phyloP scores from a whole-genome alignment of 371 early-diverging fungal species.

The Haplosporangium sp. region DNA sequence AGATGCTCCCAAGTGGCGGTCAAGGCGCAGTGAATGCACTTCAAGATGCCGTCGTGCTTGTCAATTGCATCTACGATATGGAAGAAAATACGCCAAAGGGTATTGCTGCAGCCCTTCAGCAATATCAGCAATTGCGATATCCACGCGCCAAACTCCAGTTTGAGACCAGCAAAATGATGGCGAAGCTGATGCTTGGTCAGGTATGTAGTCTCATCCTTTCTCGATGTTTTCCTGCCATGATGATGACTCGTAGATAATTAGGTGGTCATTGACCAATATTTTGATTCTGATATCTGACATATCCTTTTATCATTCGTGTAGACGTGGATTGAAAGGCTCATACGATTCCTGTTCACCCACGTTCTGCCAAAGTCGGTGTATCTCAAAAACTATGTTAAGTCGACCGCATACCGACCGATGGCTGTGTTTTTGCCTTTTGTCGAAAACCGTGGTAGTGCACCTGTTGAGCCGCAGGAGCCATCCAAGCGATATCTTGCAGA shows the following conservation, averaged over 20 bases:
- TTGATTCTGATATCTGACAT: no score
- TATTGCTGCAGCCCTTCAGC: not conserved
- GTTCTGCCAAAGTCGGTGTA: not conserved
- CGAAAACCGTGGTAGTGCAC: not conserved
- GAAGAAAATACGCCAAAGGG: not conserved
- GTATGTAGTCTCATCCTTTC: not conserved
- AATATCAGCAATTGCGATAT: slow-evolving; percentile 1
- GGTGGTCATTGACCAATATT: not conserved
- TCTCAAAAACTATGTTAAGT: not conserved
- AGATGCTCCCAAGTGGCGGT: slow-evolving; percentile 31
- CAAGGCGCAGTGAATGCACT: slow-evolving; percentile 17
- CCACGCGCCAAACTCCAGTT: slow-evolving; percentile 1
- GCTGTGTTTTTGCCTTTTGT: slow-evolving; percentile 6
- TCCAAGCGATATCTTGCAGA: slow-evolving; percentile 12
- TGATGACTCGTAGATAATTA: not conserved
- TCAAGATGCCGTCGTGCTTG: slow-evolving; percentile 10
- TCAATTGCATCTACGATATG: slow-evolving; percentile 1
- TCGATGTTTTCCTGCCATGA: not conserved
- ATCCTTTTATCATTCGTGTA: not conserved
- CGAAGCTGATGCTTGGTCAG: slow-evolving; percentile 4
- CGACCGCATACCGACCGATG: slow-evolving; percentile 7
- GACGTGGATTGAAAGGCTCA: not conserved
- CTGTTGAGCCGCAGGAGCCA: slow-evolving; percentile 5
- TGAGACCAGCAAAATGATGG: not conserved
- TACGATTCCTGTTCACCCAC: not conserved